Evolutionary conservation across 257 asterid genomes (phyloP).

Genomic region (Petunia axillaris): DNA sequence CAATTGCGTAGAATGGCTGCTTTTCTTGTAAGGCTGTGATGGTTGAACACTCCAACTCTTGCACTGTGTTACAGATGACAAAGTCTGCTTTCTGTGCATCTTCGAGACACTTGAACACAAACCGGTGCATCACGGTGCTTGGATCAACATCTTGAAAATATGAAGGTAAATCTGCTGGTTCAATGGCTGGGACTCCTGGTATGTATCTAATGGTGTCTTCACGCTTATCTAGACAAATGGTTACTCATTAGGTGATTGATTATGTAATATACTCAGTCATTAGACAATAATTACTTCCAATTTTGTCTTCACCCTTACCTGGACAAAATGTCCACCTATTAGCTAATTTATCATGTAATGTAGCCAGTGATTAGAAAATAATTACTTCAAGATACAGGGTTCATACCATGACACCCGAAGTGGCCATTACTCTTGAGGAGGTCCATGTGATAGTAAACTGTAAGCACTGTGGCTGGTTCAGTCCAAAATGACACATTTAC

Average conservation of each 20-base stretch:
- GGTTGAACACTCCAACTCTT: slow-evolving; percentile 35
- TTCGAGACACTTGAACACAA: slow-evolving; percentile 29
- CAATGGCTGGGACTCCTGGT: slow-evolving; percentile 32
- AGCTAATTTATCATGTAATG: too few relatives aligned
- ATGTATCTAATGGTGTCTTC: slow-evolving; percentile 32
- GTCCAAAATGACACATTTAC: slow-evolving; percentile 68
- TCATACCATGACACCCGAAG: slow-evolving; percentile 38
- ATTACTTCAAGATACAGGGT: not conserved
- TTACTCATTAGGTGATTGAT: slow-evolving; percentile 4
- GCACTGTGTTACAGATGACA: slow-evolving; percentile 30
- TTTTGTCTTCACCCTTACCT: slow-evolving; percentile 23
- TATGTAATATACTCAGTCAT: not conserved
- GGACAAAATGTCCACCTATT: too few relatives aligned
- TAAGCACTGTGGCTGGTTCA: slow-evolving; percentile 54
- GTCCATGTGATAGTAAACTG: slow-evolving; percentile 49
- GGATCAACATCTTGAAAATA: slow-evolving; percentile 19
- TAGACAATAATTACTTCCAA: slow-evolving; percentile 4
- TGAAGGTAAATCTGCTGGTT: slow-evolving; percentile 30
- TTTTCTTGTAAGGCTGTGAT: slow-evolving; percentile 24
- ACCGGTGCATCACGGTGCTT: slow-evolving; percentile 21
- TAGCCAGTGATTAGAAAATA: too few relatives aligned
- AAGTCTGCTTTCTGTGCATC: slow-evolving; percentile 33
- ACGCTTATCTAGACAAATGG: slow-evolving; percentile 19
- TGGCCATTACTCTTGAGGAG: slow-evolving; percentile 53
- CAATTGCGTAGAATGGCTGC: slow-evolving; percentile 30